phyloP scores from a whole-genome alignment of 495 filamentous ascomycete species.

The Aspergillus leporis region DNA sequence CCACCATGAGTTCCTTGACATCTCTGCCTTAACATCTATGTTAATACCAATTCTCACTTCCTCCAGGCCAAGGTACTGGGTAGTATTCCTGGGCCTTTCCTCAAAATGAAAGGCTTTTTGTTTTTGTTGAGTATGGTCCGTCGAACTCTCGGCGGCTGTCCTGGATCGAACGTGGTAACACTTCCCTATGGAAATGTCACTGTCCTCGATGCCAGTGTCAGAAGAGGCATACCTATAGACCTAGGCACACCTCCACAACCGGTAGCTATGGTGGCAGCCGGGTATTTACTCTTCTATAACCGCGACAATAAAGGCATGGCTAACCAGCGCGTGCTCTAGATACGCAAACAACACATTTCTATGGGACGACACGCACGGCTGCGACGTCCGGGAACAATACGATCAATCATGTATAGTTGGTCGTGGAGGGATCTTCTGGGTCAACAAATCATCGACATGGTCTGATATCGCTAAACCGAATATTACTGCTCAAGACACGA shows the following conservation, averaged over 20 bases:
- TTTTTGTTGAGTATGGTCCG: neutral
- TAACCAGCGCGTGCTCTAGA: neutral
- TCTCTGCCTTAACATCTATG: too few species aligned
- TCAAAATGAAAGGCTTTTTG: neutral
- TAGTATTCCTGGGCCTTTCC: neutral
- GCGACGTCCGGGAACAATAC: neutral
- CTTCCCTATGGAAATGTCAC: constrained; percentile 4
- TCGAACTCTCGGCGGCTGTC: neutral
- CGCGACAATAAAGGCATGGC: neutral
- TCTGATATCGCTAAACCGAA: neutral
- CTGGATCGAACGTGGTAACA: neutral
- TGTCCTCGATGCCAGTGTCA: neutral
- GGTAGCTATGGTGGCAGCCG: neutral
- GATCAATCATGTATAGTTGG: neutral
- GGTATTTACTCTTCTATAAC: neutral
- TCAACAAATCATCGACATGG: neutral
- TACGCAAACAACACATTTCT: constrained; percentile 6
- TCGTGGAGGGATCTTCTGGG: neutral
- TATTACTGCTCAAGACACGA: neutral
- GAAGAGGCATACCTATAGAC: neutral
- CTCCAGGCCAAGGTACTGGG: too few species aligned
- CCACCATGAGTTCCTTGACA: too few species aligned
- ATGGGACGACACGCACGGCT: neutral
- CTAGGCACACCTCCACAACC: constrained; percentile 4
- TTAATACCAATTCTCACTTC: too few species aligned